Base-by-base conservation (phyloP, 2,329 filamentous ascomycete species). In the Chrysoporthe deuterocubensis region DNA sequence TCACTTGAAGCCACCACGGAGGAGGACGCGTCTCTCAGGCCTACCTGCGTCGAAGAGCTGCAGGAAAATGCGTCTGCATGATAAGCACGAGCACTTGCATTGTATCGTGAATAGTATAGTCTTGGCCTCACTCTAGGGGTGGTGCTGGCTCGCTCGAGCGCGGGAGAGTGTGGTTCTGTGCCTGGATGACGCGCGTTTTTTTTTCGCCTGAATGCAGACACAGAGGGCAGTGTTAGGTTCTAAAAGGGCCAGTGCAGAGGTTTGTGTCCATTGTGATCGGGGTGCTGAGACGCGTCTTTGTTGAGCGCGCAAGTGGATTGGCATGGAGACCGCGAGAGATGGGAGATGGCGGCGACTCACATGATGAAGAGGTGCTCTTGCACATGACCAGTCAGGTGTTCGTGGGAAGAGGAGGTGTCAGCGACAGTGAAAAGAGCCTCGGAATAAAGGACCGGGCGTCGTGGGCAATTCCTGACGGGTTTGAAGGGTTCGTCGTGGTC, bases 331-430 rank as follows among this genome's bases (percentile, higher is more conserved):
- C 14, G 26, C 18, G 63, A 44, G 14, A 50, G 40, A 13, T 40
- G 57, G 26, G 43, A 66, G 44, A 66, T 40, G 58, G 67, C 59
- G 43, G 59, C 66, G 42, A 69, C 67, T 69, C 66, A 69, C 67
- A 66, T 37, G 62, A 54, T 52, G 59, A 46, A 61, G 59, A 61
- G 44, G 43, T 40, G 34, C 32, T 67, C 44, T 64, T 69, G 67
- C 67, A 69, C 66, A 65, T 69, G 67, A 56, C 67, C 65, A 56
- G 67, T 66, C 67, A 69, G 67, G 67, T 69, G 67, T 61, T 67
- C 58, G 46, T n/a, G 21, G 42, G 1, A 26, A 48, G 43, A 32
- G 42, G 7, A 46, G 59, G 48, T 32, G 64, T 62, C 52, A 40
- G 64, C 64, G 59, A 62, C 59, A 61, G 59, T 32, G 26, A 59